A percentile compares a stretch with the other conserved stretches of the same genome.
Conservation (phyloP, 441 rosid genomes). For the Bruguiera hainesii region DNA sequence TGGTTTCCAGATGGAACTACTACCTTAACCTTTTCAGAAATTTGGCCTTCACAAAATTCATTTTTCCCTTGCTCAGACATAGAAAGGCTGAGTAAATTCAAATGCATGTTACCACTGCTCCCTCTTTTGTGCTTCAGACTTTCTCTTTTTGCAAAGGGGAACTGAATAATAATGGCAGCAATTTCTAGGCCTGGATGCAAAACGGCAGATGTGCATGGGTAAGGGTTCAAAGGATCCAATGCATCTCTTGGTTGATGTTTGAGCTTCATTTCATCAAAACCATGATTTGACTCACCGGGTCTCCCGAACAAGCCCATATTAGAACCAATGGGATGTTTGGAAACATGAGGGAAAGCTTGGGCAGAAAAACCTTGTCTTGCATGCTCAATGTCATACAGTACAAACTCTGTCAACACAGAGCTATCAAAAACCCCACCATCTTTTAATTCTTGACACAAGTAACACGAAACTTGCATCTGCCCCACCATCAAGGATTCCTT, state of each 20-base stretch:
- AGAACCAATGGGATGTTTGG: slow-evolving; percentile 22
- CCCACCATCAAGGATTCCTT: slow-evolving; percentile 60
- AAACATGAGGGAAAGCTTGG: slow-evolving; percentile 31
- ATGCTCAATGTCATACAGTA: slow-evolving; percentile 62
- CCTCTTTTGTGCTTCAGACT: slow-evolving; percentile 53
- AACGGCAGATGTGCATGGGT: slow-evolving; percentile 35
- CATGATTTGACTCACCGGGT: slow-evolving; percentile 31
- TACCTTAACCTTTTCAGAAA: slow-evolving; percentile 51
- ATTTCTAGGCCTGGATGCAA: slow-evolving; percentile 66
- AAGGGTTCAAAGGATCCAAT: slow-evolving; percentile 36
- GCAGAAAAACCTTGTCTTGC: slow-evolving; percentile 39
- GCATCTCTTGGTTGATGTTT: slow-evolving; percentile 36
- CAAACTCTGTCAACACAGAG: slow-evolving; percentile 74
- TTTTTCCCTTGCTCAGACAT: slow-evolving; percentile 38
- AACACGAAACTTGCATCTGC: slow-evolving; percentile 87
- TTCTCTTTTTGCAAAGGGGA: slow-evolving; percentile 70
- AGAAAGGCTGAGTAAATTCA: slow-evolving; percentile 51
- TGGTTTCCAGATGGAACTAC: slow-evolving; percentile 83
- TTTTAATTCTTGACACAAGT: slow-evolving; percentile 51
- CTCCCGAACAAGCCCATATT: slow-evolving; percentile 32
- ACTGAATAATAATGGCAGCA: slow-evolving; percentile 67
- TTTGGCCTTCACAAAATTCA: slow-evolving; percentile 23
- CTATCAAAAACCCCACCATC: slow-evolving; percentile 39
- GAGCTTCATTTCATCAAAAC: slow-evolving; percentile 34
- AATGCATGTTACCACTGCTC: slow-evolving; percentile 29